Evolutionary conservation across 2,329 filamentous ascomycete species (phyloP).

Genomic region (Tolypocladium album): DNA sequence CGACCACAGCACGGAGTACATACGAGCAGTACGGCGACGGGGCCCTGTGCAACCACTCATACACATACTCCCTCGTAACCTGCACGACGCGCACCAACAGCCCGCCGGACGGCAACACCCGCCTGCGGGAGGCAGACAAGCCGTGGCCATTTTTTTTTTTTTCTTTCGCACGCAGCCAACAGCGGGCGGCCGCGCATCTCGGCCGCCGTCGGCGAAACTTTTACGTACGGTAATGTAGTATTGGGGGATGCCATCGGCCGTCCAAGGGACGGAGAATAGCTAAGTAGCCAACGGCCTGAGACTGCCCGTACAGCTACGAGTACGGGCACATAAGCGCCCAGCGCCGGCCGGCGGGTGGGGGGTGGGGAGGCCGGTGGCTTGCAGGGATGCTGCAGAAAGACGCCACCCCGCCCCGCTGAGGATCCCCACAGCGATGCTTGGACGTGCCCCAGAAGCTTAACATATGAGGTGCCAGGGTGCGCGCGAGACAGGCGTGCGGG

Average conservation of each 20-base stretch:
- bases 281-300: not conserved
- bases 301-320: too few relatives aligned
- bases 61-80: too few relatives aligned
- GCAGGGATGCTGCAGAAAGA: not conserved
- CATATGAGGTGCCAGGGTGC: not conserved
- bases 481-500: not conserved
- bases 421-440: not conserved
- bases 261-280: not conserved
- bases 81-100: not conserved
- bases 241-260: not conserved
- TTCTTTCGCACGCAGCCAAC: not conserved
- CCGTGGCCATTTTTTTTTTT: too few relatives aligned
- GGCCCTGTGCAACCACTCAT: too few relatives aligned
- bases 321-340: not conserved
- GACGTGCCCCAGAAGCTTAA: not conserved
- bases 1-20: too few relatives aligned
- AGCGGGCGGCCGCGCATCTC: not conserved
- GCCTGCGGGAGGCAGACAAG: not conserved
- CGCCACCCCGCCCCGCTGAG: not conserved
- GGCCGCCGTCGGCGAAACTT: conserved; percentile 3
- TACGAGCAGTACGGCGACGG: too few relatives aligned
- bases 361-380: not conserved
- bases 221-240: not conserved
- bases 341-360: not conserved
- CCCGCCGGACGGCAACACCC: not conserved